phyloP scores from a whole-genome alignment of 176 grass and related monocot genomes.

The Bothriochloa decipiens region DNA sequence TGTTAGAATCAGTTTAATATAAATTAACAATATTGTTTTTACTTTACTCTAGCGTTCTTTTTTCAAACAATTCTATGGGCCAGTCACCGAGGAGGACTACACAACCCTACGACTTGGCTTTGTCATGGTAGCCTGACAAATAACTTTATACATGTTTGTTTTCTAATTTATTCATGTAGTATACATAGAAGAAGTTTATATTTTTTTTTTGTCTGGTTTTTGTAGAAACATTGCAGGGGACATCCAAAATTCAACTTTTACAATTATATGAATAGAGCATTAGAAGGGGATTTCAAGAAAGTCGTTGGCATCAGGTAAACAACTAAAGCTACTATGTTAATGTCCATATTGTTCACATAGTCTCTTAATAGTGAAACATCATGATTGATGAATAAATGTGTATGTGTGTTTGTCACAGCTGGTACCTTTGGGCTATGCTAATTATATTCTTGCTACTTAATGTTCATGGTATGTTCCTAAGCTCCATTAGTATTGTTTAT shows the following conservation, averaged over 20 bases:
- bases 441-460: slow-evolving; percentile 83
- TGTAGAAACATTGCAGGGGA: slow-evolving; percentile 69
- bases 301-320: slow-evolving; percentile 90
- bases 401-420: slow-evolving; percentile 55
- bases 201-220: not conserved
- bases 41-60: slow-evolving; percentile 63
- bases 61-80: slow-evolving; percentile 85
- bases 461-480: slow-evolving; percentile 64
- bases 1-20: not conserved
- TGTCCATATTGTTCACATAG: not conserved
- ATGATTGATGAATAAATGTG: not conserved
- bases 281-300: slow-evolving; percentile 84
- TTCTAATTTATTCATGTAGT: not conserved
- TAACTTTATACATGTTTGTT: not conserved
- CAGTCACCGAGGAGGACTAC: slow-evolving; percentile 69
- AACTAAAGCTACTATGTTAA: not conserved
- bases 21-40: not conserved
- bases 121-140: slow-evolving; percentile 56
- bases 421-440: slow-evolving; percentile 85
- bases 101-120: slow-evolving; percentile 82
- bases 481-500: not conserved
- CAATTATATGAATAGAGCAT: slow-evolving; percentile 82
- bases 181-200: not conserved
- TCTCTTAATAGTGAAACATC: not conserved
- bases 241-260: slow-evolving; percentile 86